Evolutionary conservation across 2,329 filamentous ascomycete species (phyloP).

Genomic region (Ceratocystis variospora): DNA sequence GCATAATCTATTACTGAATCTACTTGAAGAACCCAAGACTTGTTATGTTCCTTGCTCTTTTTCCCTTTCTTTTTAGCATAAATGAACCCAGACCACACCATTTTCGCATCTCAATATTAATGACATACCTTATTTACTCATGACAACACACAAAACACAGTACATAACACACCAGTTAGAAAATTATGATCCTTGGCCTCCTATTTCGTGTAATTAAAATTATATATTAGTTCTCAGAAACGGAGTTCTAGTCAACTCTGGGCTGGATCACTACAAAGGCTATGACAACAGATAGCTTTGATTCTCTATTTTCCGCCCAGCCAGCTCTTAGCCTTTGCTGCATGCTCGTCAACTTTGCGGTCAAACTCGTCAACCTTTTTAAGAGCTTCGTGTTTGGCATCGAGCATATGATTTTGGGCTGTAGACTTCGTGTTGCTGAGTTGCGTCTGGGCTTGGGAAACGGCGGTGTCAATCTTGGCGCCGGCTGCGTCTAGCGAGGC

Average conservation of each 20-base stretch:
- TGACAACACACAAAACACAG: not conserved
- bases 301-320: slow-evolving; percentile 49
- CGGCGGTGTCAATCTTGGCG: slow-evolving; percentile 11
- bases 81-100: not conserved
- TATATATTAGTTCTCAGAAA: not conserved
- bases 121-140: not conserved
- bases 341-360: slow-evolving; percentile 62
- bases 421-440: slow-evolving; percentile 47
- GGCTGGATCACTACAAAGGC: not conserved
- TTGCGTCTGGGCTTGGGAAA: slow-evolving; percentile 50
- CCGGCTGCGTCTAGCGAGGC: slow-evolving; percentile 57
- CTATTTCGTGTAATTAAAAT: not conserved
- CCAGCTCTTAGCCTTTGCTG: slow-evolving; percentile 80
- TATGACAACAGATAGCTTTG: not conserved
- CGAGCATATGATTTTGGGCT: slow-evolving; percentile 45
- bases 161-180: not conserved
- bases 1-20: not conserved
- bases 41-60: not conserved
- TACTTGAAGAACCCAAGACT: not conserved
- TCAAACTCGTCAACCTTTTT: slow-evolving; percentile 74
- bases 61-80: not conserved
- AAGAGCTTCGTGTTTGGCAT: slow-evolving; percentile 48
- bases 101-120: not conserved
- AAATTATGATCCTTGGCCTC: not conserved
- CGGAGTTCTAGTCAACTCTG: not conserved